Evolutionary conservation across 1,139 yeast genomes (phyloP), one percentile per base, ranked within the genome.

Genomic region (Saccharomycopsis hybrid): DNA sequence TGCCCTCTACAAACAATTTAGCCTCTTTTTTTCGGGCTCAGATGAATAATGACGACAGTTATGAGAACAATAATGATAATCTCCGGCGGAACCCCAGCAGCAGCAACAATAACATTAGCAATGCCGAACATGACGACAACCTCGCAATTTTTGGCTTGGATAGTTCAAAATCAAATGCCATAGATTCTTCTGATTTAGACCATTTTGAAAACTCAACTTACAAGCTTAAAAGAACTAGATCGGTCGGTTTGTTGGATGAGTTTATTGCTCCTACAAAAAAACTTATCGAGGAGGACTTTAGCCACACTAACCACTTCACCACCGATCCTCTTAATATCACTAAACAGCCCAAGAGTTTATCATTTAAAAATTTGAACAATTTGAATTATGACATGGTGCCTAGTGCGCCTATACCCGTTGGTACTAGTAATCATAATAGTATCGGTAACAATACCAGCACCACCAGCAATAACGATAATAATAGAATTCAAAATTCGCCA

Each of bases 201-300:
- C 85, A 83, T 61, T 87, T 87, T 61, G 76, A 80, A 54, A 78
- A 76, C 55, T 77, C 88, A 11, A 77, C 94, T 2, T 88, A 85
- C 65, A 82, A 81, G 59, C 69, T 88, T 61, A 88, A 87, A 61
- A 71, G 96, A 61, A 88, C 96, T 31, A 75, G 94, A 60, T 84
- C 94, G 5, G 73, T 87, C 74, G 96, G 96, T 1, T 65, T 86
- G 25, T 70, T 88, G 58, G 95, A 85, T 61, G 86, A 82, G 58
- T 84, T 76, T 60, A 80, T 82, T 46, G 78, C 71, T 44, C 71
- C 67, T 31, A 65, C 67, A 13, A 64, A 58, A 56, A 64, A 62
- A 52, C 57, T 63, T 33, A 57, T 64, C 45, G 69, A 56, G 7
- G 60, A 56, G 30, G 54, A 52, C 36, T 52, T 52, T 33, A 36